Conservation (phyloP, 805 yeast species). For the Jamesozyma jinghongensis region DNA sequence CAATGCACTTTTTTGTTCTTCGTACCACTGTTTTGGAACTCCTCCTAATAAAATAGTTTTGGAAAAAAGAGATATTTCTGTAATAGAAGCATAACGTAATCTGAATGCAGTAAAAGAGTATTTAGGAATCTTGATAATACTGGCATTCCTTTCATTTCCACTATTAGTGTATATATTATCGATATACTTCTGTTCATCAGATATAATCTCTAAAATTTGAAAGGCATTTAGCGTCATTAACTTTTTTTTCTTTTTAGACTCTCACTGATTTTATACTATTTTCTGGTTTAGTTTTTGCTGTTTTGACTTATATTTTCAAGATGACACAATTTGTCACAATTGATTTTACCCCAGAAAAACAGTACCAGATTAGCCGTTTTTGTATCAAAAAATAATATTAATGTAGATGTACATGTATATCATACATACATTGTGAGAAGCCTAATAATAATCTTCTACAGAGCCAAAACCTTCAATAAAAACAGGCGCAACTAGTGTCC, state of each 20-base stretch:
- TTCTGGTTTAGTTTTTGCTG: too few species aligned
- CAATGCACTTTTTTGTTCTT: constrained; percentile 9
- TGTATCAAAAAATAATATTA: neutral
- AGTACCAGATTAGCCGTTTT: too few species aligned
- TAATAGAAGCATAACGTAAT: constrained; percentile 42
- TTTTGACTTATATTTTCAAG: too few species aligned
- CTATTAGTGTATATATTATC: neutral
- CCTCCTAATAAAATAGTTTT: constrained; percentile 46
- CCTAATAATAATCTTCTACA: constrained; percentile 17
- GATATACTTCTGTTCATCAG: constrained; percentile 13
- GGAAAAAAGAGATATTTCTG: constrained; percentile 41
- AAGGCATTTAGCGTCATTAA: constrained; percentile 11
- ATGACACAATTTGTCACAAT: too few species aligned
- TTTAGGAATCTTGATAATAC: constrained; percentile 34
- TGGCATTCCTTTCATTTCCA: neutral
- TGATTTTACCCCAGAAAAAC: too few species aligned
- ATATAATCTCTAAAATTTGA: constrained; percentile 9
- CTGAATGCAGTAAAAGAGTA: constrained; percentile 55
- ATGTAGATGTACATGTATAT: neutral
- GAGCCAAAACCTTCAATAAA: constrained; percentile 78
- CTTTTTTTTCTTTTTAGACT: too few species aligned
- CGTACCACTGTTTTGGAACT: constrained; percentile 49
- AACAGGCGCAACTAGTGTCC: constrained; percentile 88
- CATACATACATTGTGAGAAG: too few species aligned
- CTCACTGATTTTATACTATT: too few species aligned